Evolutionary conservation across 179 eudicot genomes (phyloP), one percentile per base, ranked within the genome.

Genomic region (Spinacia oleracea): DNA sequence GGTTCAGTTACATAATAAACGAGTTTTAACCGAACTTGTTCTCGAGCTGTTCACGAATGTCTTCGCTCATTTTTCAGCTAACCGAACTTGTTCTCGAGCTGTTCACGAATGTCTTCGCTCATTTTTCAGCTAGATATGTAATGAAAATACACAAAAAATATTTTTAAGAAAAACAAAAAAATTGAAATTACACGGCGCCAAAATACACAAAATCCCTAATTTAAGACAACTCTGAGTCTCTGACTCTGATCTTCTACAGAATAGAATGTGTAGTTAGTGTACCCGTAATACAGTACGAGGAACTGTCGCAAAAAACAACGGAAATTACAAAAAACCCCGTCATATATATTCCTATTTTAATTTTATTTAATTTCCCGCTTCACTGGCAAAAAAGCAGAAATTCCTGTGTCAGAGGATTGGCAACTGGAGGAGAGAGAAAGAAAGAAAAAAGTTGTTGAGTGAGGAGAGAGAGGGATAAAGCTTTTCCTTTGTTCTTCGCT

Each of bases 391-490:
- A 69, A 73, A n/a, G 65, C 65, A 62, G 59, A 73, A 71, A 73
- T 50, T 65, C 75, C 77, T 70, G 66, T 72, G 84, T 77, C 80
- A 73, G 84, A 81, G 4, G 59, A 60, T 48, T 60, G 81, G 60
- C 77, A 79, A 79, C 63, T 60, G 63, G 72, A 70, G 74, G 76
- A 75, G 75, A 74, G 83, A 69, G 9, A 3, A 62, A 73, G 58
- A 68, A 71, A 75, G 75, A 74, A 79, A 69, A 3, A 62, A 73
- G 58, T 66, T 35, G 63, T 67, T 55, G 75, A 20, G 35, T 9
- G 65, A 34, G 77, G 77, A 45, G 45, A 31, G 73, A 64, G 29
- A 15, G 18, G 31, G 60, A 75, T 56, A 68, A 35, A 75, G 79
- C 73, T 42, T 71, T 76, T 50, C 72, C 75, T 45, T 56, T 59